A percentile compares a stretch with the other conserved stretches of the same genome.
Conservation (phyloP, 2,329 filamentous ascomycete genomes). For the Pestalotiopsis sp. region DNA sequence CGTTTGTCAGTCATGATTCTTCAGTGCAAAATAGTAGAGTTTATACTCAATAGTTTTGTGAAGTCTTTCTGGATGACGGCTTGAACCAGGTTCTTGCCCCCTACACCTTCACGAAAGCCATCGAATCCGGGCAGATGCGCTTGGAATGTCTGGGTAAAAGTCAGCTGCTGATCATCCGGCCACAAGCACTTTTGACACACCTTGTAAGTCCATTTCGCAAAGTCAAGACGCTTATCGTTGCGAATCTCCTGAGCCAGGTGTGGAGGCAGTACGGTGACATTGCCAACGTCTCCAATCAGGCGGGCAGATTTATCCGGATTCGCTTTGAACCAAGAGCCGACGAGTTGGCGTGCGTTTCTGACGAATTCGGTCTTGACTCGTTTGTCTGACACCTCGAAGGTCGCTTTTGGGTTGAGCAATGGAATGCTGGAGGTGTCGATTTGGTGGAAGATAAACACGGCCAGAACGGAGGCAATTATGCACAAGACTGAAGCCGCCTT, state of each 20-base stretch:
- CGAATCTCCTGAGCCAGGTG: background rate
- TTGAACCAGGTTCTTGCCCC: background rate
- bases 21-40: background rate
- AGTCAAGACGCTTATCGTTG: background rate
- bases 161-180: background rate
- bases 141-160: background rate
- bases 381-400: background rate
- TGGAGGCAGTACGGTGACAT: background rate
- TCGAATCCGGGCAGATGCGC: background rate
- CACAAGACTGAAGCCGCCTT: background rate
- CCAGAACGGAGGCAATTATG: background rate
- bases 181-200: background rate
- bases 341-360: background rate
- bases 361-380: background rate
- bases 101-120: background rate
- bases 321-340: background rate
- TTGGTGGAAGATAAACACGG: background rate
- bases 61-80: background rate
- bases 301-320: background rate
- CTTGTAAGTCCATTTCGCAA: background rate
- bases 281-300: background rate
- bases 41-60: background rate
- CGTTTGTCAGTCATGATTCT: background rate
- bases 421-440: background rate
- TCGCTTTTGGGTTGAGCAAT: background rate